Evolutionary conservation across 73 alveolate species (phyloP).

Genomic region (Blepharisma japonicum): DNA sequence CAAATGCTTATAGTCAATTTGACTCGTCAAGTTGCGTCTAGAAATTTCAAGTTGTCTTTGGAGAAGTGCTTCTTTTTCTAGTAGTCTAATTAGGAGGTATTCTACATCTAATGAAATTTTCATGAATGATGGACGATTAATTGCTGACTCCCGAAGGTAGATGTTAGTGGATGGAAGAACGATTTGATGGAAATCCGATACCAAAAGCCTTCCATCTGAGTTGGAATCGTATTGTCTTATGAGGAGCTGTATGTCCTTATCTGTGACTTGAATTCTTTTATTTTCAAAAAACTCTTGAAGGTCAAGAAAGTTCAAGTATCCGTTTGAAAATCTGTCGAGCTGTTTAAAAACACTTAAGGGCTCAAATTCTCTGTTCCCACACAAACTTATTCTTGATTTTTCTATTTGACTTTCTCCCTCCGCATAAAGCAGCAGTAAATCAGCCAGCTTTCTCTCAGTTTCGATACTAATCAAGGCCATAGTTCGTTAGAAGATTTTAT

Average conservation of each 20-base stretch:
- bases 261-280: slow-evolving; percentile 2
- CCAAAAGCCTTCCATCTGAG: slow-evolving; percentile 21
- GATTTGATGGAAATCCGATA: background rate
- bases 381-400: slow-evolving; percentile 42
- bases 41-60: slow-evolving; percentile 33
- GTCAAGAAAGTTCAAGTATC: slow-evolving; percentile 22
- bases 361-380: slow-evolving; percentile 56
- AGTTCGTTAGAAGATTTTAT: background rate
- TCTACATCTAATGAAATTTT: slow-evolving; percentile 40
- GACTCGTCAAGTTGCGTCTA: slow-evolving; percentile 31
- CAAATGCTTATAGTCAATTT: slow-evolving; percentile 33
- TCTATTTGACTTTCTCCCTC: slow-evolving; percentile 58
- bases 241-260: slow-evolving; percentile 18
- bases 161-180: background rate
- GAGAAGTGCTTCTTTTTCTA: slow-evolving; percentile 36
- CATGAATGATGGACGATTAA: background rate
- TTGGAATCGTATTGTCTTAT: slow-evolving; percentile 16
- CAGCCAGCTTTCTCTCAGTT: slow-evolving; percentile 39
- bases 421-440: slow-evolving; percentile 47
- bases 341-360: slow-evolving; percentile 60
- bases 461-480: background rate
- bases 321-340: slow-evolving; percentile 38
- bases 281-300: slow-evolving; percentile 29
- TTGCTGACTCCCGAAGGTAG: background rate
- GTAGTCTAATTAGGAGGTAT: slow-evolving; percentile 27